phyloP scores from a whole-genome alignment of 129 eudicot species.

The Chrysanthemum lavandulifolium region DNA sequence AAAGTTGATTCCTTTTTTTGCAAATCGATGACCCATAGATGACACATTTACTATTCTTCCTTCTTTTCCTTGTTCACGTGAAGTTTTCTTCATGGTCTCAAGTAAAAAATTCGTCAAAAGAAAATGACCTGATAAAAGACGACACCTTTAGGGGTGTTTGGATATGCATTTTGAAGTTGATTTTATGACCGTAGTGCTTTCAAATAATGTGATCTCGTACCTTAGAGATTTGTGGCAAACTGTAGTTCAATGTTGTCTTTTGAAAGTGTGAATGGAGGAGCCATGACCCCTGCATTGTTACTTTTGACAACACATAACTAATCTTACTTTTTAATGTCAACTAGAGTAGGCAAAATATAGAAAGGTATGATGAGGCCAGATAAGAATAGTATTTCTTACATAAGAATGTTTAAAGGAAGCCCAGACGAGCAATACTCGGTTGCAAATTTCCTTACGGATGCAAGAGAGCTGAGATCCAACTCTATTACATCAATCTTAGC shows the following conservation, averaged over 20 bases:
- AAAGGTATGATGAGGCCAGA: neutral
- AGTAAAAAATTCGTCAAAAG: conserved; percentile 74
- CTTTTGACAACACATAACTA: conserved; percentile 40
- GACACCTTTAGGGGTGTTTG: neutral
- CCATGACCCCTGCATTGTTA: conserved; percentile 93
- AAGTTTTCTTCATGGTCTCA: conserved; percentile 77
- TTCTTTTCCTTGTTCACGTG: conserved; percentile 52
- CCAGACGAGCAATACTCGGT: conserved; percentile 49
- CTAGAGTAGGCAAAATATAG: neutral
- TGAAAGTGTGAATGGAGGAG: conserved; percentile 71
- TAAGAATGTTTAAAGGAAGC: conserved; percentile 69
- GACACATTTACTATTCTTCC: conserved; percentile 84
- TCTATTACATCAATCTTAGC: conserved; percentile 80
- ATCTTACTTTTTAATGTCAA: neutral
- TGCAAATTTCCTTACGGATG: conserved; percentile 64
- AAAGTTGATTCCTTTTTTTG: conserved; percentile 57
- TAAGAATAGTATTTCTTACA: conserved; percentile 21
- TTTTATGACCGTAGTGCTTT: neutral
- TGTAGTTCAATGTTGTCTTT: conserved; percentile 77
- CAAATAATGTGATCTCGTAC: conserved; percentile 24
- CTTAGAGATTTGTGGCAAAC: conserved; percentile 84
- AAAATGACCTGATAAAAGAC: conserved; percentile 64
- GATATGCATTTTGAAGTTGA: neutral
- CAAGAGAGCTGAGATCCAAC: conserved; percentile 65
- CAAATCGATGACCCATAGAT: conserved; percentile 63